Evolutionary conservation across 768 basidiomycete species (phyloP).

Genomic region (Mycena kentingensis): DNA sequence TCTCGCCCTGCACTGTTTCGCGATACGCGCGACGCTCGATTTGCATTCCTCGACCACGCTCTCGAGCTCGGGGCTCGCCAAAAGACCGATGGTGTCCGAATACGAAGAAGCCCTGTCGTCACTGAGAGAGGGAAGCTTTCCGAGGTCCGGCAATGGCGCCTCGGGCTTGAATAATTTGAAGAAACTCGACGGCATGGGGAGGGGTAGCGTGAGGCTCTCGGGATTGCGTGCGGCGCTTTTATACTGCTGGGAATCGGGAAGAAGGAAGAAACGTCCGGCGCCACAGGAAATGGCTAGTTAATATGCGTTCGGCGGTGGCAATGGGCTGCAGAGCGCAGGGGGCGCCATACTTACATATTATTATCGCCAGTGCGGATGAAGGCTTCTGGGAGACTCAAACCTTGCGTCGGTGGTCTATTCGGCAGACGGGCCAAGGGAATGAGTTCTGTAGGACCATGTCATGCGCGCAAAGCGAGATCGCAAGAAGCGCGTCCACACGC

Average conservation of each 20-base stretch:
- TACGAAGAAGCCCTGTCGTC: not conserved
- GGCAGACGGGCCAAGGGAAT: too few species aligned
- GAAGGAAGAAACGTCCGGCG: not conserved
- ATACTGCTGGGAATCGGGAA: conserved; percentile 5
- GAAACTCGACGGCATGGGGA: conserved; percentile 1
- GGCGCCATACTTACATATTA: not conserved
- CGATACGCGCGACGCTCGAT: conserved; percentile 9
- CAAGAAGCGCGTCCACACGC: too few species aligned
- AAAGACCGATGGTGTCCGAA: not conserved
- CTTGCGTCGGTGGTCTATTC: not conserved
- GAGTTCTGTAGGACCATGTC: too few species aligned
- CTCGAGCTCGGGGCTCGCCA: conserved; percentile 8
- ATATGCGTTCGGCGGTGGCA: not conserved
- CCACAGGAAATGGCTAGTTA: conserved; percentile 3
- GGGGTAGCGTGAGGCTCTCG: not conserved
- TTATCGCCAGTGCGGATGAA: too few species aligned
- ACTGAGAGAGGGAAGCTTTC: conserved; percentile 22
- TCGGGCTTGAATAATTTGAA: conserved; percentile 1
- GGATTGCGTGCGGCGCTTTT: conserved; percentile 3
- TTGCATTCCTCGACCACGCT: conserved; percentile 9
- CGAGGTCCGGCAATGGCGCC: not conserved
- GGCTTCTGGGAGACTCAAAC: not conserved
- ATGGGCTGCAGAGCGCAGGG: not conserved
- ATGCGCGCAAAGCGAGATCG: too few species aligned
- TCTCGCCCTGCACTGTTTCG: conserved; percentile 8